Conservation (phyloP, 495 filamentous ascomycete species). For the Aspergillus affinis region DNA sequence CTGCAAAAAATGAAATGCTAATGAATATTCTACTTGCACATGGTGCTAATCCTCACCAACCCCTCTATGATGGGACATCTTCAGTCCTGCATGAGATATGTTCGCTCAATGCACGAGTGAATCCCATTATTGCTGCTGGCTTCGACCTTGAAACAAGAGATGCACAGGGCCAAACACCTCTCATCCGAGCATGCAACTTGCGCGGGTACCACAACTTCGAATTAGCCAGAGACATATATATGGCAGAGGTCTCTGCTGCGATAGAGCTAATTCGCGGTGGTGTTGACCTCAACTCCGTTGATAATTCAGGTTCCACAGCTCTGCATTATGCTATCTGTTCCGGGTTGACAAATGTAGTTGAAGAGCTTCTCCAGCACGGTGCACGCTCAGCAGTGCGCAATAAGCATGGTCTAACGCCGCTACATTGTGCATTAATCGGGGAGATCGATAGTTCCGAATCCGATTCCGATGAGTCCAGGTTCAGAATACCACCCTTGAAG, state of each 20-base stretch:
- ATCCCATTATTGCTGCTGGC: slow-evolving; percentile 1
- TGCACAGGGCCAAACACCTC: slow-evolving; percentile 1
- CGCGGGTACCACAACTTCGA: no score
- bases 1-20: background rate
- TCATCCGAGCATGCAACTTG: no score
- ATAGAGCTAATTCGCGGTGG: slow-evolving; percentile 4
- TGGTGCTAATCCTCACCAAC: slow-evolving; percentile 5
- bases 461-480: background rate
- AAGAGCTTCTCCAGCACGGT: background rate
- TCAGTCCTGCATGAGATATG: slow-evolving; percentile 10
- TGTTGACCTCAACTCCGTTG: slow-evolving; percentile 10
- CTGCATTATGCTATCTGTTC: slow-evolving; percentile 26
- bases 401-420: slow-evolving; percentile 9
- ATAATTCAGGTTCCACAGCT: slow-evolving; percentile 21
- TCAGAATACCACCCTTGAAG: no score
- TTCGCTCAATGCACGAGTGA: background rate
- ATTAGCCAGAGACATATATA: no score
- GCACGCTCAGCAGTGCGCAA: slow-evolving; percentile 3
- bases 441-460: background rate
- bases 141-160: slow-evolving; percentile 4
- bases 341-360: background rate
- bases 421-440: slow-evolving; percentile 11
- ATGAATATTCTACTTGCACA: slow-evolving; percentile 3
- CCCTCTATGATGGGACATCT: background rate
- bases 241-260: no score